Conservation (phyloP, 441 rosid genomes). For the Euphorbia corollata region DNA sequence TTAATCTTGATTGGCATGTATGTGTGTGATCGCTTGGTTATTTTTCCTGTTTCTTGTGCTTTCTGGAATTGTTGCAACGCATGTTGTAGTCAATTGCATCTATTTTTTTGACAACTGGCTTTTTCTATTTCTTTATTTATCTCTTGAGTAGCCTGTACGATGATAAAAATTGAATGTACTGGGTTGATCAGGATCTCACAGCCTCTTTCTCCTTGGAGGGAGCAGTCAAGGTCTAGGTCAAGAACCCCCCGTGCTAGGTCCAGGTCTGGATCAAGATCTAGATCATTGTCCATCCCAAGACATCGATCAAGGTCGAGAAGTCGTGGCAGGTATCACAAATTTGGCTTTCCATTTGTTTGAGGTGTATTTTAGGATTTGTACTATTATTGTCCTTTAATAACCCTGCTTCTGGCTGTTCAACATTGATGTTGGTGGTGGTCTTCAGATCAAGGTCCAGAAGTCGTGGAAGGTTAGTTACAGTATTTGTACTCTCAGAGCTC, state of each 20-base stretch:
- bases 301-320: slow-evolving; percentile 51
- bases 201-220: slow-evolving; percentile 71
- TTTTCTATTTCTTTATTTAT: not conserved
- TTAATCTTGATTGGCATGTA: not conserved
- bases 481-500: not conserved
- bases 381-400: slow-evolving; percentile 2
- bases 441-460: slow-evolving; percentile 75
- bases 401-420: slow-evolving; percentile 12
- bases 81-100: not conserved
- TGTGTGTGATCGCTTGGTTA: not conserved
- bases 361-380: not conserved
- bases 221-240: slow-evolving; percentile 43
- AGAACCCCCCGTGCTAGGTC: slow-evolving; percentile 27
- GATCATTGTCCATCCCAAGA: slow-evolving; percentile 48
- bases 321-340: slow-evolving; percentile 65
- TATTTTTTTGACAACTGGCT: not conserved
- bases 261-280: slow-evolving; percentile 21
- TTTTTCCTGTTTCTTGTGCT: not conserved
- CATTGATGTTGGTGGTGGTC: slow-evolving; percentile 22
- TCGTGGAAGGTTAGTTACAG: slow-evolving; percentile 64
- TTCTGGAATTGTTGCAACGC: not conserved
- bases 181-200: slow-evolving; percentile 43
- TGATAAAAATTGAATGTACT: not conserved
- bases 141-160: not conserved
- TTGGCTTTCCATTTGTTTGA: slow-evolving; percentile 5